Evolutionary conservation across 2,329 filamentous ascomycete species (phyloP).

Genomic region (Mollisiaceae sp.): DNA sequence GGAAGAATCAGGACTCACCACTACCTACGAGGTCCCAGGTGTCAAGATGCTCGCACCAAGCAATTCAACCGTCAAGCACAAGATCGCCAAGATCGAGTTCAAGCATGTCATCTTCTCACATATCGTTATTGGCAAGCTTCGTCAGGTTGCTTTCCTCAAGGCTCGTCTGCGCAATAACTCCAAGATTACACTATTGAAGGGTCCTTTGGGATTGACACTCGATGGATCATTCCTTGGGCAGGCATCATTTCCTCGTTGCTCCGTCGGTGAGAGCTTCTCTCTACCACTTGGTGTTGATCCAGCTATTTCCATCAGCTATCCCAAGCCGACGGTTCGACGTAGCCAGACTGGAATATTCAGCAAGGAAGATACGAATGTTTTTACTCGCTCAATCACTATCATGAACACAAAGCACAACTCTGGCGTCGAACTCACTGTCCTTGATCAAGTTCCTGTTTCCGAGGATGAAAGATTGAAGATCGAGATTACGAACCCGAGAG

Average conservation of each 20-base stretch:
- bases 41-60: constrained; percentile 60
- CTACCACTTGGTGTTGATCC: constrained; percentile 66
- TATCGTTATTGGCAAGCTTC: constrained; percentile 65
- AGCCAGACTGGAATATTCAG: constrained; percentile 57
- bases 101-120: constrained; percentile 58
- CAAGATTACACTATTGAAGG: constrained; percentile 60
- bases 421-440: constrained; percentile 53
- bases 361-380: constrained; percentile 58
- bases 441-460: constrained; percentile 67
- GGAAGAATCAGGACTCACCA: constrained; percentile 63
- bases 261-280: constrained; percentile 57
- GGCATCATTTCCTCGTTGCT: constrained; percentile 59
- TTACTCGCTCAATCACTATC: constrained; percentile 54
- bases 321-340: constrained; percentile 59
- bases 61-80: constrained; percentile 59
- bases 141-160: constrained; percentile 63
- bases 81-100: constrained; percentile 61
- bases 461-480: constrained; percentile 63
- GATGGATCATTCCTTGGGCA: constrained; percentile 67
- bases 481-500: constrained; percentile 54
- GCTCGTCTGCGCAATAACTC: constrained; percentile 61
- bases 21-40: constrained; percentile 63
- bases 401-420: constrained; percentile 54
- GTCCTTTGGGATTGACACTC: constrained; percentile 62
- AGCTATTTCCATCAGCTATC: constrained; percentile 58